Evolutionary conservation across 2,329 filamentous ascomycete genomes (phyloP), one percentile per base, ranked within the genome.

Genomic region (Corniculantispora saksenae): DNA sequence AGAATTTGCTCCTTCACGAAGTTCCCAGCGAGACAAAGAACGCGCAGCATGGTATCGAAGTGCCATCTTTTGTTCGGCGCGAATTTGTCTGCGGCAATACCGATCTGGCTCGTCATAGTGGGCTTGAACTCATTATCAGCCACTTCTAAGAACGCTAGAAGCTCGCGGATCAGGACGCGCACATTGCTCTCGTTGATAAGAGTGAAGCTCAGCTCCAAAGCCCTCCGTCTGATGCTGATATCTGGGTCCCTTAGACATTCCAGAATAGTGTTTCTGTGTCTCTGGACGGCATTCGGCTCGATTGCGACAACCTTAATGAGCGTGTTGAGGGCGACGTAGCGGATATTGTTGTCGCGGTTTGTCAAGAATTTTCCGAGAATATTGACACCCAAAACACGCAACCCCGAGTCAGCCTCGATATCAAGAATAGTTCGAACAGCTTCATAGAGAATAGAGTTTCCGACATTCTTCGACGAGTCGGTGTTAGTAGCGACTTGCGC

Each of bases 291-390:
- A 75, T 98, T 98, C 17, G 95, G 95, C 76, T 99, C 95, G 57
- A 99, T 94, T 4, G 95, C 95, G 55, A 99, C 95, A 21, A 99
- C 95, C 79, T 97, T 98, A 80, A 97, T 96, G 58, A 99, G 83
- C 0, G 95, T 99, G 79, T 99, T 99, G 60, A 99, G 83, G 21
- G 95, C 95, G 60, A 99, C 95, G 74, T 99, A 99, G 77, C 95
- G 91, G 72, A 99, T 99, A 76, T 99, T 99, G 83, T 99, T 99
- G 79, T 99, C 95, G 71, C 94, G 90, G 82, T 99, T 99, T n/a
- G 94, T 90, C 67, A 99, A 81, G 80, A 99, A 99, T 76, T 98
- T 99, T 76, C 96, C 95, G 27, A 99, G 87, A 69, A 99, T 99
- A 76, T 99, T 99, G 71, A 99, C 95, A 73, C 95, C 95, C 29